These are phyloP conservation scores for Aureobasidium sp. DNA, from an alignment of 2,329 filamentous ascomycete species.

Conservation along the genomic window DNA sequence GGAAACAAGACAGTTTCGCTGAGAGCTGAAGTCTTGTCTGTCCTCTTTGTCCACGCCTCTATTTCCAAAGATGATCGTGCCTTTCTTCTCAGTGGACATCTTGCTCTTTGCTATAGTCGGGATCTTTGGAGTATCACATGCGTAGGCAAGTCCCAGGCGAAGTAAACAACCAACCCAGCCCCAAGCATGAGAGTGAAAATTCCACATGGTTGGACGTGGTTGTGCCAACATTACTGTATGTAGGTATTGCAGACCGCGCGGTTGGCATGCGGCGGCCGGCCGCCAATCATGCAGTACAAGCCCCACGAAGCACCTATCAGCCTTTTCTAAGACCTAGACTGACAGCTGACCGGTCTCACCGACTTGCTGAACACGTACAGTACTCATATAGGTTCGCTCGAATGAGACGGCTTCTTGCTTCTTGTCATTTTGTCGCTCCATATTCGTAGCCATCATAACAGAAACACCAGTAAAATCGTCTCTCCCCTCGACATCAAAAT, in stretches of 20 bases:
- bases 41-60: too few species aligned
- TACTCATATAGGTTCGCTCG: neutral
- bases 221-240: too few species aligned
- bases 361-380: neutral
- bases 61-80: too few species aligned
- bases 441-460: neutral
- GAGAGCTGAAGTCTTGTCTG: too few species aligned
- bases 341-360: neutral
- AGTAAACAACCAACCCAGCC: neutral
- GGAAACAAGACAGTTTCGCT: too few species aligned
- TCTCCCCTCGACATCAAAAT: too few species aligned
- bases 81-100: too few species aligned
- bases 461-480: neutral
- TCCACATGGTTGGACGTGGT: neutral
- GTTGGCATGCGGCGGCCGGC: neutral
- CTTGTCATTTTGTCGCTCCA: neutral
- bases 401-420: neutral
- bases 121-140: too few species aligned
- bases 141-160: neutral
- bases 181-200: neutral
- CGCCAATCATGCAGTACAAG: constrained; percentile 2
- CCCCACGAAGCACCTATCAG: neutral
- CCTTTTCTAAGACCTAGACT: neutral
- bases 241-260: neutral
- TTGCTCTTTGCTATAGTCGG: too few species aligned